A percentile compares a stretch with the other conserved stretches of the same genome.
These are phyloP conservation scores for Retiboletus flavoniger DNA, from an alignment of 1,284 basidiomycete genomes.

Conservation along the genomic window DNA sequence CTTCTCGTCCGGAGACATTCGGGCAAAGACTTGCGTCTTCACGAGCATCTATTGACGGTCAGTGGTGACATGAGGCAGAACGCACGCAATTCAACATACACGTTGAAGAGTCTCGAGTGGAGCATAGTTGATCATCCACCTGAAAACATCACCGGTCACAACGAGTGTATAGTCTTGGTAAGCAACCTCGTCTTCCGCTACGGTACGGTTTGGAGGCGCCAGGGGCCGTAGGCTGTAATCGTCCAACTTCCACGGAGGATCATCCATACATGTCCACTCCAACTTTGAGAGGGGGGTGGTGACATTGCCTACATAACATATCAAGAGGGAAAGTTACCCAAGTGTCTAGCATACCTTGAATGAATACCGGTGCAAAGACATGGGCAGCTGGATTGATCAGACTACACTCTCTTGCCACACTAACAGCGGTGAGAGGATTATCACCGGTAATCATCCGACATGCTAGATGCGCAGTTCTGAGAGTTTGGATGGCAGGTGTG, in stretches of 20 bases:
- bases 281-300: constrained; percentile 66
- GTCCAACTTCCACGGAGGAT: constrained; percentile 83
- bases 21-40: constrained; percentile 94
- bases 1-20: constrained; percentile 99
- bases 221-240: constrained; percentile 84
- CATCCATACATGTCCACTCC: constrained; percentile 93
- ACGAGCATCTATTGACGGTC: constrained; percentile 81
- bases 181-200: constrained; percentile 67
- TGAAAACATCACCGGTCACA: constrained; percentile 95
- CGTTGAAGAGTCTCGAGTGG: constrained; percentile 91
- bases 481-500: constrained; percentile 85
- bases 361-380: constrained; percentile 88
- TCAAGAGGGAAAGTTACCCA: background rate
- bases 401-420: constrained; percentile 93
- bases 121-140: constrained; percentile 97
- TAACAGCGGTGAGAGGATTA: constrained; percentile 95
- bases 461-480: constrained; percentile 88
- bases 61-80: background rate
- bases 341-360: constrained; percentile 54
- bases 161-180: constrained; percentile 92
- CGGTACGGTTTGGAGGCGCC: constrained; percentile 60
- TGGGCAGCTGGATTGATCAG: constrained; percentile 87
- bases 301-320: constrained; percentile 51
- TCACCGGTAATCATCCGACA: constrained; percentile 99
- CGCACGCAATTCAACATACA: constrained; percentile 46